A percentile compares a stretch with the other conserved stretches of the same genome.
These are phyloP conservation scores for Exophiala lecanii-corni DNA, from an alignment of 2,329 filamentous ascomycete genomes.

Conservation along the genomic window DNA sequence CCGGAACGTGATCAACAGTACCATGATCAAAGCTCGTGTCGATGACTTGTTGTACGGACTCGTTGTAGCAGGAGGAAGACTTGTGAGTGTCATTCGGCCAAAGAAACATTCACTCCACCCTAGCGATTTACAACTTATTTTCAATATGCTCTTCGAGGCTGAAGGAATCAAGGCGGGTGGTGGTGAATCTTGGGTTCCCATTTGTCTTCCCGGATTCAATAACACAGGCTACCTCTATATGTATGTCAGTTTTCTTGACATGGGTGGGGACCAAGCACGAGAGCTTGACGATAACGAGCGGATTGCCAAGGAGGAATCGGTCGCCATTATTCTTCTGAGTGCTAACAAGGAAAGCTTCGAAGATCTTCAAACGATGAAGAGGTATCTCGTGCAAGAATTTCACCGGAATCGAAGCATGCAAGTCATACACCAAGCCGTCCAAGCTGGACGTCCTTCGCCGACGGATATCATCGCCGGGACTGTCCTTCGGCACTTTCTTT, in stretches of 20 bases:
- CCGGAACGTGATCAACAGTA: conserved; percentile 78
- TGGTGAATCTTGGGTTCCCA: conserved; percentile 96
- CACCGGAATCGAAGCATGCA: conserved; percentile 70
- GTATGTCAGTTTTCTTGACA: conserved; percentile 93
- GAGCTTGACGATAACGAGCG: conserved; percentile 37
- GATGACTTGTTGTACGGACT: conserved; percentile 85
- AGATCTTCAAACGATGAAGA: conserved; percentile 69
- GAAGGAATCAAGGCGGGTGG: conserved; percentile 83
- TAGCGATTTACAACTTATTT: conserved; percentile 90
- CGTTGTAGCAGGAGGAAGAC: conserved; percentile 83
- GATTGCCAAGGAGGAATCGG: conserved; percentile 57
- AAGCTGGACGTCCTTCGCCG: conserved; percentile 64
- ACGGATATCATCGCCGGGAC: conserved; percentile 75
- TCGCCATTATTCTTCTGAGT: conserved; percentile 91
- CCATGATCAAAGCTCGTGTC: conserved; percentile 71
- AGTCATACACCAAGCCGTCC: conserved; percentile 67
- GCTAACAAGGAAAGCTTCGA: conserved; percentile 92
- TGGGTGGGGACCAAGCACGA: conserved; percentile 46
- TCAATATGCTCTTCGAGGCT: conserved; percentile 98
- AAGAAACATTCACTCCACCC: conserved; percentile 94
- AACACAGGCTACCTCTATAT: conserved; percentile 96
- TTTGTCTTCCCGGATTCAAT: conserved; percentile 95
- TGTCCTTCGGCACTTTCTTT: conserved; percentile 84
- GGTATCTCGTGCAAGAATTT: conserved; percentile 63
- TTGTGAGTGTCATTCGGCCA: conserved; percentile 91